Conservation (phyloP, 1,139 yeast genomes). For the Geotrichum aggregatum region DNA sequence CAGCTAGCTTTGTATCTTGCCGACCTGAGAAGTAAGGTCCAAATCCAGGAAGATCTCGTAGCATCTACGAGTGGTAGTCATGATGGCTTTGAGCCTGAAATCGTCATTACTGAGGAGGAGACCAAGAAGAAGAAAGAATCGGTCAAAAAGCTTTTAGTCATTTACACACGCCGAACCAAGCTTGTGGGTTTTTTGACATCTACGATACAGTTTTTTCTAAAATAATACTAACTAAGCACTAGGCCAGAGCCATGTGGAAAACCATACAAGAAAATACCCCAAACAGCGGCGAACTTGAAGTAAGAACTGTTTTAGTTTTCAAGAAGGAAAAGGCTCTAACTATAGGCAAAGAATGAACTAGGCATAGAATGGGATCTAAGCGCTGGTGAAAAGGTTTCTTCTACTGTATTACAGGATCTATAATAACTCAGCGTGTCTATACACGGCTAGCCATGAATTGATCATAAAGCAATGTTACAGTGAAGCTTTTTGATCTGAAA, state of each 20-base stretch:
- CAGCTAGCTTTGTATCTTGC: conserved; percentile 8
- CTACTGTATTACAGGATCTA: no score
- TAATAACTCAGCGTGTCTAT: no score
- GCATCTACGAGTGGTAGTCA: neutral
- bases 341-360: conserved; percentile 10
- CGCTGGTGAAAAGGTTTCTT: neutral
- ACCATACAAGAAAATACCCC: conserved; percentile 19
- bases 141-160: conserved; percentile 9
- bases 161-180: conserved; percentile 15
- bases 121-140: neutral
- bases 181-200: conserved; percentile 18
- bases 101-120: conserved; percentile 1
- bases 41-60: neutral
- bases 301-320: neutral
- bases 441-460: no score
- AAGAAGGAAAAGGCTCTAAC: neutral
- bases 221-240: neutral
- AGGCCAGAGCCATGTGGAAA: conserved; percentile 19
- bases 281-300: conserved; percentile 11
- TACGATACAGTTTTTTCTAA: neutral
- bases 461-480: no score
- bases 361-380: conserved; percentile 14
- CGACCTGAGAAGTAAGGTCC: neutral
- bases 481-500: no score
- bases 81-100: conserved; percentile 1